phyloP scores from a whole-genome alignment of 2,329 filamentous ascomycete genomes.

The Tolypocladium tundrense region DNA sequence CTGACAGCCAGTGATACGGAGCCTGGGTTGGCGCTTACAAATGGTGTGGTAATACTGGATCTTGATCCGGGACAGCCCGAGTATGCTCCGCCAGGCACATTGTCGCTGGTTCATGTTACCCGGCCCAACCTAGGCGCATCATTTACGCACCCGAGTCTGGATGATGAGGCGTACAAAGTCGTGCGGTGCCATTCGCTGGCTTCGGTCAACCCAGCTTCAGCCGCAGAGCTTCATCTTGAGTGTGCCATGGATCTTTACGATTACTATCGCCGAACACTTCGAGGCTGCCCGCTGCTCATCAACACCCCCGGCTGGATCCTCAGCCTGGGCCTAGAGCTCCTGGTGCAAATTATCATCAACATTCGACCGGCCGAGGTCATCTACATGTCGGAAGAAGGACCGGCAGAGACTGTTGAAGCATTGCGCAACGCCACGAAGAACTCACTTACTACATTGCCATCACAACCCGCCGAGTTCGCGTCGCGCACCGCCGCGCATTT shows the following conservation, averaged over 20 bases:
- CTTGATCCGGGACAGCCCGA: constrained; percentile 72
- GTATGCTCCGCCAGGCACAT: constrained; percentile 57
- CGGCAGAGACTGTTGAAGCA: constrained; percentile 43
- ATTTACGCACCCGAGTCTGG: constrained; percentile 47
- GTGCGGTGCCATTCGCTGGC: constrained; percentile 58
- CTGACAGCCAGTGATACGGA: constrained; percentile 32
- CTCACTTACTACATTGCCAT: constrained; percentile 43
- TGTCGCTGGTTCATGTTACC: constrained; percentile 55
- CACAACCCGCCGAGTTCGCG: constrained; percentile 44
- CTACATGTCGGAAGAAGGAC: constrained; percentile 58
- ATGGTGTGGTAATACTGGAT: constrained; percentile 52
- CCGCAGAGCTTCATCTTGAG: constrained; percentile 55
- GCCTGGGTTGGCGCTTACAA: constrained; percentile 6
- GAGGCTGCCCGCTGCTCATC: constrained; percentile 50
- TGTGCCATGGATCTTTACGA: constrained; percentile 54
- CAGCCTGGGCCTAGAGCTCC: constrained; percentile 56
- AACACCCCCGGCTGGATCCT: constrained; percentile 69
- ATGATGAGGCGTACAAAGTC: constrained; percentile 23
- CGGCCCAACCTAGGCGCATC: constrained; percentile 54
- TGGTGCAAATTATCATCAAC: constrained; percentile 44
- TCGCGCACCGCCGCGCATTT: constrained; percentile 55
- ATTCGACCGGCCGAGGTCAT: constrained; percentile 51
- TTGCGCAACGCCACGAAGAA: constrained; percentile 34
- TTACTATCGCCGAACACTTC: constrained; percentile 38
- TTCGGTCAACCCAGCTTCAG: constrained; percentile 52